phyloP scores from a whole-genome alignment of 768 basidiomycete genomes.

The Melanogaster broomeanus region DNA sequence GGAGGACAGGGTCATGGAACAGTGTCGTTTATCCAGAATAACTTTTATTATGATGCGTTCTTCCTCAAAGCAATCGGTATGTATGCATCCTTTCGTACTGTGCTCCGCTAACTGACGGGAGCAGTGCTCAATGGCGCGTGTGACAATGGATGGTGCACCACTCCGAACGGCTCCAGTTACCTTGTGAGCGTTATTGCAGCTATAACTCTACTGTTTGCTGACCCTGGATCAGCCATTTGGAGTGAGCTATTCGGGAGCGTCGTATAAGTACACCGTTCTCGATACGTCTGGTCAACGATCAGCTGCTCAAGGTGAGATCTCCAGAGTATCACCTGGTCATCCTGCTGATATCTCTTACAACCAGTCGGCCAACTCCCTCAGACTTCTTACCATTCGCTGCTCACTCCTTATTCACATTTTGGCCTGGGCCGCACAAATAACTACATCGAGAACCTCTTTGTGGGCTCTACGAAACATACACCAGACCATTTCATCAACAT shows the following conservation, averaged over 20 bases:
- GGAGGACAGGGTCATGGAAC: slow-evolving; percentile 65
- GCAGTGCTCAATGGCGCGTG: slow-evolving; percentile 94
- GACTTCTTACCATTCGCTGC: slow-evolving; percentile 87
- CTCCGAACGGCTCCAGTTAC: slow-evolving; percentile 63
- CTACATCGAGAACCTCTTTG: slow-evolving; percentile 98
- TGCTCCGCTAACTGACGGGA: slow-evolving; percentile 1
- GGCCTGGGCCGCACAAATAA: slow-evolving; percentile 98
- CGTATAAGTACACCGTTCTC: slow-evolving; percentile 95
- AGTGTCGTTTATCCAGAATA: slow-evolving; percentile 88
- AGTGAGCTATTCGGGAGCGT: slow-evolving; percentile 91
- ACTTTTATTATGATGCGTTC: slow-evolving; percentile 98
- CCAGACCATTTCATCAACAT: slow-evolving; percentile 82
- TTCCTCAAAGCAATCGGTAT: slow-evolving; percentile 94
- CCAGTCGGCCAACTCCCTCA: slow-evolving; percentile 91
- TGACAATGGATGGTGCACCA: slow-evolving; percentile 74
- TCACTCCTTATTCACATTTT: slow-evolving; percentile 93
- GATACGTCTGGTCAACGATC: slow-evolving; percentile 87
- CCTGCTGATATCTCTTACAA: slow-evolving; percentile 6
- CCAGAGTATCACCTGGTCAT: background rate
- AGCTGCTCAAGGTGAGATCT: slow-evolving; percentile 76
- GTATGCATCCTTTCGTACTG: slow-evolving; percentile 20
- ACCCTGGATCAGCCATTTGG: slow-evolving; percentile 75
- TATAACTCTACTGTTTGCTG: background rate
- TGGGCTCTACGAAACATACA: slow-evolving; percentile 83
- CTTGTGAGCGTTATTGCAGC: slow-evolving; percentile 55